Evolutionary conservation across 2,329 filamentous ascomycete species (phyloP).

Genomic region (Fusarium pseudocircinatum): DNA sequence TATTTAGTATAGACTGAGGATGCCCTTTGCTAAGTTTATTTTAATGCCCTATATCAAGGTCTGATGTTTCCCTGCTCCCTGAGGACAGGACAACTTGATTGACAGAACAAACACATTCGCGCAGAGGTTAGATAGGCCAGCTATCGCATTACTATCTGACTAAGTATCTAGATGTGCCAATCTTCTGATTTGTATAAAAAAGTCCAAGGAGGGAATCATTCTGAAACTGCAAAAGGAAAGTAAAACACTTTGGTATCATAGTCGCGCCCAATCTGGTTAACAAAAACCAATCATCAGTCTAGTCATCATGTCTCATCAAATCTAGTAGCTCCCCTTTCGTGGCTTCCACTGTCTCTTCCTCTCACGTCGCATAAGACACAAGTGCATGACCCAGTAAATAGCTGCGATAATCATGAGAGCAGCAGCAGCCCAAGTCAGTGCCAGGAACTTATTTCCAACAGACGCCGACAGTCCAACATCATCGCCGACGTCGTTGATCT

Average conservation of each 20-base stretch:
- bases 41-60: no score
- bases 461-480: slow-evolving; percentile 56
- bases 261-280: slow-evolving; percentile 4
- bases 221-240: slow-evolving; percentile 10
- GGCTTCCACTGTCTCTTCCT: slow-evolving; percentile 41
- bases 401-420: slow-evolving; percentile 53
- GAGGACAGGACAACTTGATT: no score
- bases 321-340: slow-evolving; percentile 45
- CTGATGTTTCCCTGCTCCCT: neutral
- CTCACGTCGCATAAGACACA: slow-evolving; percentile 45
- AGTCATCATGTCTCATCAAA: slow-evolving; percentile 2
- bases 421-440: slow-evolving; percentile 59
- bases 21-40: neutral
- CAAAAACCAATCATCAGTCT: slow-evolving; percentile 25
- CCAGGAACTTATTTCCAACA: slow-evolving; percentile 56
- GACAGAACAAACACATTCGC: neutral
- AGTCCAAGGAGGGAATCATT: neutral
- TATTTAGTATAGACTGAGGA: neutral
- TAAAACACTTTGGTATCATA: slow-evolving; percentile 37
- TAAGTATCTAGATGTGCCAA: neutral
- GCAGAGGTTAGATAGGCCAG: slow-evolving; percentile 22
- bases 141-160: slow-evolving; percentile 34
- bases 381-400: slow-evolving; percentile 54
- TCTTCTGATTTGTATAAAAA: slow-evolving; percentile 2
- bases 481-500: slow-evolving; percentile 56